Evolutionary conservation across 2,329 filamentous ascomycete genomes (phyloP), one percentile per base, ranked within the genome.

Genomic region (Dactylellina leptospora): DNA sequence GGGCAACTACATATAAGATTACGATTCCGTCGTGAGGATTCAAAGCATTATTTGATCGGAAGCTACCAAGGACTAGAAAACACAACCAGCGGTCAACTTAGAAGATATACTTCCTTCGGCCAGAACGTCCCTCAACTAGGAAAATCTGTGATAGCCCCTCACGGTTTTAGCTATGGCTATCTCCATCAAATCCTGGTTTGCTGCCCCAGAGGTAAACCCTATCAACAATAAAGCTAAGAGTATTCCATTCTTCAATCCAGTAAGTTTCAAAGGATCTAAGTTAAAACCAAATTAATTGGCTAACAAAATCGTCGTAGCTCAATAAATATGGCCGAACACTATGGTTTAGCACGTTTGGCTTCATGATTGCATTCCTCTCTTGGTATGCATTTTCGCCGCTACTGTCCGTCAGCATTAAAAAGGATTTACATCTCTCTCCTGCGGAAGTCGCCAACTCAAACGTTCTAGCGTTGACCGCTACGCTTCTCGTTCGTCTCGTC

Each of bases 381-480:
- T 96, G 90, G 90, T 96, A 96, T 82, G 90, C 92, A 1, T 96
- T 96, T 80, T 91, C 92, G 74, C 92, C 92, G 75, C 82, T 95
- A 83, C 82, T 91, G 78, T 86, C 87, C 54, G 86, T 89, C 77
- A 91, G 91, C 25, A 96, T 96, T 82, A 89, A 88, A 78, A 83
- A 88, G 74, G 91, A 96, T 78, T 85, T 96, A 30, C 79, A 87
- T 55, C 86, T 96, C 76, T 88, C 85, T 9, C 82, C 88, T 23
- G 82, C 83, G 30, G 85, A 96, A 79, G 84, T 96, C 58, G 87
- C 89, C 76, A 97, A 96, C 81, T 96, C 92, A 36, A 96, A 96
- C 80, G 93, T 96, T 73, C 85, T 95, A 66, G 92, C 92, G 4
- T 83, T 96, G 3, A 82, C 84, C 60, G 89, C 88, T 27, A 91